phyloP scores from a whole-genome alignment of 2,329 filamentous ascomycete genomes.

The Penicillium decumbens region DNA sequence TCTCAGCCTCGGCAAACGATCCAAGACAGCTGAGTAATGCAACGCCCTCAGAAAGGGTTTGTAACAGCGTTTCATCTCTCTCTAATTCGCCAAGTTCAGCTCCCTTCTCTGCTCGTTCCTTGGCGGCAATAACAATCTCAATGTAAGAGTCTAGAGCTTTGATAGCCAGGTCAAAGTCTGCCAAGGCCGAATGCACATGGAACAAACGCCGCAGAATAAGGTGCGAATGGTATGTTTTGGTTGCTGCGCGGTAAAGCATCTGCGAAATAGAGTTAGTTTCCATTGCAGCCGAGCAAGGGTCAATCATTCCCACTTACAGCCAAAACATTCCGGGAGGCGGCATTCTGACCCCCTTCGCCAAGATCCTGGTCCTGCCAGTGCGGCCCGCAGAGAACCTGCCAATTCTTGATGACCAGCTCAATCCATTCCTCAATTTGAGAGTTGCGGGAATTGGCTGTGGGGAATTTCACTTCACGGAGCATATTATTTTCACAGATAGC shows the following conservation, averaged over 20 bases:
- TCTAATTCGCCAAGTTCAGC: constrained; percentile 65
- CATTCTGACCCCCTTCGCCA: constrained; percentile 72
- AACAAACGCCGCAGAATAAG: constrained; percentile 82
- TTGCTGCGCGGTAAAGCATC: constrained; percentile 82
- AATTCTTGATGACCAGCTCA: constrained; percentile 74
- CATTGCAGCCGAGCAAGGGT: constrained; percentile 7
- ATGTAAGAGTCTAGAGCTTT: constrained; percentile 90
- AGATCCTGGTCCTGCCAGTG: constrained; percentile 77
- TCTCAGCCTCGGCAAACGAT: constrained; percentile 67
- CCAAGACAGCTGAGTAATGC: constrained; percentile 79
- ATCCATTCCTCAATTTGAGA: constrained; percentile 78
- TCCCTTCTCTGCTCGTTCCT: constrained; percentile 73
- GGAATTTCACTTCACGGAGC: constrained; percentile 74
- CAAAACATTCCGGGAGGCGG: constrained; percentile 69
- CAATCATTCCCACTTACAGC: constrained; percentile 48
- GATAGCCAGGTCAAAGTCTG: constrained; percentile 87
- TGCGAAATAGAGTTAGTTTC: constrained; percentile 36
- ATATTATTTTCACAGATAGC: constrained; percentile 72
- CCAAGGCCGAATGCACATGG: constrained; percentile 76
- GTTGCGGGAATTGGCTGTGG: constrained; percentile 73
- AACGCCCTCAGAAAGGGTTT: constrained; percentile 75
- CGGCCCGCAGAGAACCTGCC: constrained; percentile 73
- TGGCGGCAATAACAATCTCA: constrained; percentile 78
- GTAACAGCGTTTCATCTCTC: constrained; percentile 68
- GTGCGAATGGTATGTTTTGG: constrained; percentile 93